Base-by-base conservation (phyloP, 148 eudicot genomes). In the Silene conica region DNA sequence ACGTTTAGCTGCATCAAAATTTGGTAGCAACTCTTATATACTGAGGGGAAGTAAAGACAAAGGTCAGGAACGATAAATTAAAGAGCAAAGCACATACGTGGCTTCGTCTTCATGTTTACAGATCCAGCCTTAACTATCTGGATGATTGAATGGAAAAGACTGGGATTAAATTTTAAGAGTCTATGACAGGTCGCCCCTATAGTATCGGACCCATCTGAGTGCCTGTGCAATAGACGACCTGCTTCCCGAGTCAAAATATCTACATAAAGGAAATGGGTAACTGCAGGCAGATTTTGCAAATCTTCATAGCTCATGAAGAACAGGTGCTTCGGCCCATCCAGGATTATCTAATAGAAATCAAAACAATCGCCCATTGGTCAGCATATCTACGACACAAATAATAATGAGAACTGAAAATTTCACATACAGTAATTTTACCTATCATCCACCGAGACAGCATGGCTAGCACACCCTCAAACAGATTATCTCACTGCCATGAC, bases 401-500 rank as follows among this genome's bases (percentile, higher is more conserved):
- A 10, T 48, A 48, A 48, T 48, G 52, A 48, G 52, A 48, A 13
- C 14, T 9, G 52, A 5, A 10, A 48, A 48, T 48, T 48, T 48
- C 52, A 9, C 3, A 10, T 10, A 13, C 52, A 7, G 21, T 16
- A 4, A 31, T 5, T 31, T 20, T 67, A 75, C 78, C 78, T 31
- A 31, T 75, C 78, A 75, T 57, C 72, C 77, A 73, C 54, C 26
- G 20, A 71, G 58, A 48, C 68, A 20, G 63, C 83, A 83, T 73
- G 73, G 78, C 74, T 34, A 56, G 48, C 28, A 38, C 55, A 20
- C 46, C 22, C 62, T 48, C 1, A 21, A n/a, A 7, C 62, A 62
- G 54, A 45, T 5, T 3, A 45, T 67, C 78, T 79, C 85, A 87
- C 80, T 83, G 93, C 96, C 92, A 89, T 15, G 92, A 80, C 23